Percentiles rank a stretch among this genome's conserved stretches.
Evolutionary conservation across 2,329 filamentous ascomycete genomes (phyloP).

Genomic region (Beauveria bassiana): DNA sequence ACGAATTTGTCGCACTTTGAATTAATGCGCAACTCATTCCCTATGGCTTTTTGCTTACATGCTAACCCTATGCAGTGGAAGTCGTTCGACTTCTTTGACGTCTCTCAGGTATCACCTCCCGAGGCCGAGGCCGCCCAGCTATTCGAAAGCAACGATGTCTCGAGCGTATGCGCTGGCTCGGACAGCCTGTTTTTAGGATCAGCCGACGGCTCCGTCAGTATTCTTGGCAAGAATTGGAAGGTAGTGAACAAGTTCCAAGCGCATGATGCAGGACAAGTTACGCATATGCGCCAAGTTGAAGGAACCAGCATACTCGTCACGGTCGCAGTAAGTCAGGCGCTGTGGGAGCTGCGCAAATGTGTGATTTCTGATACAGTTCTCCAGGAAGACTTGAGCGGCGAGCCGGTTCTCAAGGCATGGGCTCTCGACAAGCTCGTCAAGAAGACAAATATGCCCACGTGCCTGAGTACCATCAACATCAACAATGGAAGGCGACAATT

Average conservation of each 20-base stretch:
- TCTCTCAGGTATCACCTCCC: slow-evolving; percentile 70
- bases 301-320: slow-evolving; percentile 83
- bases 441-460: slow-evolving; percentile 84
- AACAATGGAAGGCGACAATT: slow-evolving; percentile 89
- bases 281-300: slow-evolving; percentile 86
- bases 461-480: slow-evolving; percentile 76
- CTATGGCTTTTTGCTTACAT: too few relatives aligned
- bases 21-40: too few relatives aligned
- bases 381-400: slow-evolving; percentile 76
- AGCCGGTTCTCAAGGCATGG: slow-evolving; percentile 95
- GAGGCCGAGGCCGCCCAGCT: slow-evolving; percentile 72
- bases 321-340: slow-evolving; percentile 45
- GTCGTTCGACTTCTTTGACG: slow-evolving; percentile 99
- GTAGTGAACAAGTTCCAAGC: slow-evolving; percentile 79
- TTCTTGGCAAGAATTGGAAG: slow-evolving; percentile 83
- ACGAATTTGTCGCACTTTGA: background rate
- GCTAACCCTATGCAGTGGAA: slow-evolving; percentile 63
- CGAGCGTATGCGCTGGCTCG: slow-evolving; percentile 77
- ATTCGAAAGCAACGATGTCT: slow-evolving; percentile 76
- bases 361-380: background rate
- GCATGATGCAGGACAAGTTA: slow-evolving; percentile 72
- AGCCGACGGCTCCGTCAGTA: slow-evolving; percentile 76
- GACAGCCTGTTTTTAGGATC: slow-evolving; percentile 86
- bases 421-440: slow-evolving; percentile 88
- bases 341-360: background rate